Evolutionary conservation across 1,284 basidiomycete species (phyloP).

Genomic region (Ceratobasidium sp.): DNA sequence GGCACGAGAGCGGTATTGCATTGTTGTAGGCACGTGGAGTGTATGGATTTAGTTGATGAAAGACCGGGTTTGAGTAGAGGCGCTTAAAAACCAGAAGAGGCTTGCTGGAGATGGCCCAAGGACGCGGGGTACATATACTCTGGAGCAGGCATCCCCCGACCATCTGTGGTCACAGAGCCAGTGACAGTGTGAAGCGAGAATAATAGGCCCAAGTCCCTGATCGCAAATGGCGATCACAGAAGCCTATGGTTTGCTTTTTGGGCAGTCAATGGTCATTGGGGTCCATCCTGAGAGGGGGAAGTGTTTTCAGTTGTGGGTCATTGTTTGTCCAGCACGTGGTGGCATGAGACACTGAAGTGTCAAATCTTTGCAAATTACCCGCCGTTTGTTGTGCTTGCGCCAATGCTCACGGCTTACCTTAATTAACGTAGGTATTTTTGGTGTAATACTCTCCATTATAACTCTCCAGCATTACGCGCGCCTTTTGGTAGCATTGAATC

Average conservation of each 20-base stretch:
- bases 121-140: slow-evolving; percentile 30
- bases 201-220: slow-evolving; percentile 25
- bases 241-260: slow-evolving; percentile 26
- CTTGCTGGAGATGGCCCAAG: slow-evolving; percentile 17
- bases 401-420: neutral
- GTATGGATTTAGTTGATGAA: neutral
- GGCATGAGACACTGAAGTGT: slow-evolving; percentile 26
- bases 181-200: slow-evolving; percentile 33
- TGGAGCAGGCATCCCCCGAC: slow-evolving; percentile 10
- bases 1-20: slow-evolving; percentile 35
- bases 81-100: slow-evolving; percentile 5
- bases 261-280: slow-evolving; percentile 18
- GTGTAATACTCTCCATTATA: neutral
- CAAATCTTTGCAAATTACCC: slow-evolving; percentile 13
- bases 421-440: neutral
- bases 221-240: slow-evolving; percentile 28
- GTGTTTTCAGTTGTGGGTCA: slow-evolving; percentile 3
- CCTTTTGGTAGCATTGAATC: neutral
- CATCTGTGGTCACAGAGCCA: slow-evolving; percentile 27
- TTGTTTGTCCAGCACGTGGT: slow-evolving; percentile 7
- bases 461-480: neutral
- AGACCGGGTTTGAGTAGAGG: neutral
- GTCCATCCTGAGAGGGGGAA: slow-evolving; percentile 25
- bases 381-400: slow-evolving; percentile 10
- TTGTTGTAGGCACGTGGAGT: slow-evolving; percentile 19